A percentile compares a stretch with the other conserved stretches of the same genome.
phyloP scores from a whole-genome alignment of 2,329 filamentous ascomycete genomes.

The Epichloe glyceriae region DNA sequence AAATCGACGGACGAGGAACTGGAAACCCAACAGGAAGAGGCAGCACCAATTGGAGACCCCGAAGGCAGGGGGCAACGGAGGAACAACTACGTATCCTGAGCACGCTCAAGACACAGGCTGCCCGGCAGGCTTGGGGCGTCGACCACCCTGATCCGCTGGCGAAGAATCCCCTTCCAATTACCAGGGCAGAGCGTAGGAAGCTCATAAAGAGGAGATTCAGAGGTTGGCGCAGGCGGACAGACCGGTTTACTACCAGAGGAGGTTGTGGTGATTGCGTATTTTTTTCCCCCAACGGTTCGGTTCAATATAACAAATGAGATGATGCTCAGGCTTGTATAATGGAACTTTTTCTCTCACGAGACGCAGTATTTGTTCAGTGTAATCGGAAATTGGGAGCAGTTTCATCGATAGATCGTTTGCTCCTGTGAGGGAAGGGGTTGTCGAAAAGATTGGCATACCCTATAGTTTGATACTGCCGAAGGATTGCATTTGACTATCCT shows the following conservation, averaged over 20 bases:
- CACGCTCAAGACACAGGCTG: constrained; percentile 18
- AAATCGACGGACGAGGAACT: background rate
- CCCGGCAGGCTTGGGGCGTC: constrained; percentile 20
- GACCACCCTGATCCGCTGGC: constrained; percentile 23
- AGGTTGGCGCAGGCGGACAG: constrained; percentile 31
- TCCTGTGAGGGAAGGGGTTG: too few species aligned
- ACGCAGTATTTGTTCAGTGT: too few species aligned
- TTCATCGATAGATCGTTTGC: too few species aligned
- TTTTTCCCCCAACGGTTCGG: too few species aligned
- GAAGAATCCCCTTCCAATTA: constrained; percentile 34
- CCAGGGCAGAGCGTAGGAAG: constrained; percentile 38
- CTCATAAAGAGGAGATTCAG: constrained; percentile 46
- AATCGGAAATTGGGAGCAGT: too few species aligned
- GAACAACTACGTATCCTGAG: constrained; percentile 21
- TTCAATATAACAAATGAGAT: background rate
- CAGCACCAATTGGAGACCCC: constrained; percentile 7
- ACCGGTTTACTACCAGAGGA: constrained; percentile 40
- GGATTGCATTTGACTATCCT: too few species aligned
- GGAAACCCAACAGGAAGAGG: background rate
- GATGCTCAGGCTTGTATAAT: background rate
- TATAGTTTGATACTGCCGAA: too few species aligned
- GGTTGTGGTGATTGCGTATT: constrained; percentile 32
- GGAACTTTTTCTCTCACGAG: too few species aligned
- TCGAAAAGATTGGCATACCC: too few species aligned
- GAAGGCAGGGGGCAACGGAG: constrained; percentile 7